These are phyloP conservation scores for Astrocystis sublimbata DNA, from an alignment of 495 filamentous ascomycete genomes.

Conservation along the genomic window DNA sequence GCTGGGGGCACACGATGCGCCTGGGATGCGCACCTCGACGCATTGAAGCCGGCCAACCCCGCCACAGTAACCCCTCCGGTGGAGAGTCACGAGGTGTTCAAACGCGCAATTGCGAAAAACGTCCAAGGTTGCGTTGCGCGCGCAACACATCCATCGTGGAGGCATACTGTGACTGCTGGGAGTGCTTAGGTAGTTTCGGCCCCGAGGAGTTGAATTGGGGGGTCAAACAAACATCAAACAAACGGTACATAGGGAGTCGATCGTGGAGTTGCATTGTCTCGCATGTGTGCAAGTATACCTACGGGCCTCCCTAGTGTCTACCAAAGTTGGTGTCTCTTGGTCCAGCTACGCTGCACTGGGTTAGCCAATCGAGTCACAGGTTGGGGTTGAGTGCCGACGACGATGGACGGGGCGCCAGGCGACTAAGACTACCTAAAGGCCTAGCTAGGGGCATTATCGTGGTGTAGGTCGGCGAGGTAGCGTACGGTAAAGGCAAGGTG, in stretches of 20 bases:
- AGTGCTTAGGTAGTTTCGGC: neutral
- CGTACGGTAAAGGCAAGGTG: too few species aligned
- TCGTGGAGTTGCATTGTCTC: neutral
- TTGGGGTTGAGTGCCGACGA: neutral
- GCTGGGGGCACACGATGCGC: neutral
- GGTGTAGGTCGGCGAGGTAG: too few species aligned
- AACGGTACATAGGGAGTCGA: neutral
- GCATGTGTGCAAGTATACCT: too few species aligned
- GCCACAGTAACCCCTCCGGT: neutral
- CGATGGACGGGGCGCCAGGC: slow-evolving; percentile 5
- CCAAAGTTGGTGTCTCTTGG: neutral
- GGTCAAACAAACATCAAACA: slow-evolving; percentile 9
- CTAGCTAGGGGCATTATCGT: neutral
- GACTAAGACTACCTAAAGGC: slow-evolving; percentile 4
- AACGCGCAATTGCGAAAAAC: neutral
- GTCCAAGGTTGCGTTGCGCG: too few species aligned
- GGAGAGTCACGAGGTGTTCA: neutral
- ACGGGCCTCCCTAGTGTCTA: too few species aligned
- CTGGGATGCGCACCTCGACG: slow-evolving; percentile 4
- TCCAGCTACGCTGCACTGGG: neutral
- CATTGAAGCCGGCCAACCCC: neutral
- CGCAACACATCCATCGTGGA: neutral
- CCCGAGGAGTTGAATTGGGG: neutral
- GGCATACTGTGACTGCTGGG: neutral
- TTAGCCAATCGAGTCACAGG: neutral